Percentiles rank a stretch among this genome's conserved stretches.
These are phyloP conservation scores for Linderina pennispora DNA, from an alignment of 192 early-diverging fungal genomes.

Conservation along the genomic window DNA sequence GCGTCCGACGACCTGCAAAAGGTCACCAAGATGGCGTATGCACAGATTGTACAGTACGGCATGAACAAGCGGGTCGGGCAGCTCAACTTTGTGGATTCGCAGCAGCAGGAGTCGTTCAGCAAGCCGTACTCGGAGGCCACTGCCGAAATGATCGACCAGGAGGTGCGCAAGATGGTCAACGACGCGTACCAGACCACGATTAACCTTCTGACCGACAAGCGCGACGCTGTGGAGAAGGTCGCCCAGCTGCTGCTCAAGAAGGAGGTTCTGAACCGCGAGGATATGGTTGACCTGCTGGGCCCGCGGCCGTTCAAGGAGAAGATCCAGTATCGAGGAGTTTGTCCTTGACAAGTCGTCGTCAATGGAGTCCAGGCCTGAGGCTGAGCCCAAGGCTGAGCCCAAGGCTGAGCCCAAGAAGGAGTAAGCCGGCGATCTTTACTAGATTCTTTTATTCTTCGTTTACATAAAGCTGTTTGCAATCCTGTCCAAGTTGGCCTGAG, in stretches of 20 bases:
- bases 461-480: no score
- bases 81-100: conserved; percentile 69
- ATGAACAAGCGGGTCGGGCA: conserved; percentile 90
- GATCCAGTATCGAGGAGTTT: conserved; percentile 64
- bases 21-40: conserved; percentile 96
- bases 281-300: conserved; percentile 89
- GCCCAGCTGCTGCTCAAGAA: conserved; percentile 89
- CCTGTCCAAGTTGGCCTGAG: no score
- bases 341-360: conserved; percentile 43
- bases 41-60: conserved; percentile 89
- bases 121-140: conserved; percentile 98
- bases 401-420: conserved; percentile 2
- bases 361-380: conserved; percentile 1
- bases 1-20: conserved; percentile 97
- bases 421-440: not conserved
- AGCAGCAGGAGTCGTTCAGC: conserved; percentile 69
- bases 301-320: conserved; percentile 74
- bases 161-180: conserved; percentile 79
- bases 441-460: no score
- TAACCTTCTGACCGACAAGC: conserved; percentile 78
- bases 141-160: conserved; percentile 88
- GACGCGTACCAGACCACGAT: conserved; percentile 79
- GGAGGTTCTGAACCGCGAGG: conserved; percentile 94
- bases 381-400: not conserved
- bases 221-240: conserved; percentile 83